Conservation (phyloP, 2,329 filamentous ascomycete genomes). For the Colletotrichum phormii region DNA sequence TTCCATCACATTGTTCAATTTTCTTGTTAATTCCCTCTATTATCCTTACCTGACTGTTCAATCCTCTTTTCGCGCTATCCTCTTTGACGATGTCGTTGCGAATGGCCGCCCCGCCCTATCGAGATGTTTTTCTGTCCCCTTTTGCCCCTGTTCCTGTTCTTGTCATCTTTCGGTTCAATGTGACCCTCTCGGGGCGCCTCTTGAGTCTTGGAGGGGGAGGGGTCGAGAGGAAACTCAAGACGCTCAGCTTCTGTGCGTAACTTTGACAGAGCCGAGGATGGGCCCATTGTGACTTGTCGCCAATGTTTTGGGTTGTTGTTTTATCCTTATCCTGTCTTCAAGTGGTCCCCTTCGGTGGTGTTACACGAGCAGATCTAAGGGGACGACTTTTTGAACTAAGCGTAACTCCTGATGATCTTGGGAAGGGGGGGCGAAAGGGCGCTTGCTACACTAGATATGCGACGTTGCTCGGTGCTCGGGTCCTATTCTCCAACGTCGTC, state of each 20-base stretch:
- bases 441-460: background rate
- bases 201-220: background rate
- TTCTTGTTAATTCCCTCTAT: background rate
- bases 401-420: conserved; percentile 20
- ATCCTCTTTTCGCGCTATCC: conserved; percentile 19
- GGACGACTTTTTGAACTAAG: background rate
- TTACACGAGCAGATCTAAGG: conserved; percentile 3
- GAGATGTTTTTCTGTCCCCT: background rate
- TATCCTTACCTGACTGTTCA: background rate
- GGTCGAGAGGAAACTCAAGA: background rate
- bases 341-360: conserved; percentile 13
- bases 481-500: conserved; percentile 1
- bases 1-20: background rate
- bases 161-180: background rate
- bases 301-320: conserved; percentile 15
- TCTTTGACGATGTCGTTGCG: conserved; percentile 32
- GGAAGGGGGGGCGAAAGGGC: background rate
- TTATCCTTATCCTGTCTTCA: conserved; percentile 3
- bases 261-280: background rate
- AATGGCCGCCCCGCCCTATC: conserved; percentile 8
- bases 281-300: background rate
- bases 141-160: conserved; percentile 6
- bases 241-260: conserved; percentile 9
- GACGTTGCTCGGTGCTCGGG: background rate
- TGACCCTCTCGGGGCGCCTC: background rate